Evolutionary conservation across 495 filamentous ascomycete species (phyloP).

Genomic region (Thermochaetoides thermophila): DNA sequence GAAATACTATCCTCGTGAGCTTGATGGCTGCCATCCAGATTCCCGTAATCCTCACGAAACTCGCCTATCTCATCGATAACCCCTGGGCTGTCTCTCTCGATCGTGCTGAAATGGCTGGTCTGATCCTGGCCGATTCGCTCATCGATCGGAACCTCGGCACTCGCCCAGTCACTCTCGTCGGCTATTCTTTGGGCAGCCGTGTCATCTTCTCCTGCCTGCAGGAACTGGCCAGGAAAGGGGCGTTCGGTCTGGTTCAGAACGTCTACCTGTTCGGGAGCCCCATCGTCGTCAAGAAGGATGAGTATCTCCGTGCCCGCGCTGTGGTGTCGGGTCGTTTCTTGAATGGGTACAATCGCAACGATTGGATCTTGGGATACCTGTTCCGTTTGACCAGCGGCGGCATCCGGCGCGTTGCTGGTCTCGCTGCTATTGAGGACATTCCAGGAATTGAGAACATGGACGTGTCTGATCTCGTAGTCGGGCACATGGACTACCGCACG

Average conservation of each 20-base stretch:
- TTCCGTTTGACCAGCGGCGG: constrained; percentile 91
- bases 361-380: constrained; percentile 96
- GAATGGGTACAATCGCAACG: constrained; percentile 85
- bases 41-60: constrained; percentile 83
- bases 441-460: constrained; percentile 81
- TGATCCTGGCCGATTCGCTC: constrained; percentile 92
- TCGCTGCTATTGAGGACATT: constrained; percentile 63
- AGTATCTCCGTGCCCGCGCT: constrained; percentile 65
- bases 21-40: constrained; percentile 92
- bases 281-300: constrained; percentile 80
- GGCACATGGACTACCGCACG: constrained; percentile 92
- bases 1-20: constrained; percentile 70
- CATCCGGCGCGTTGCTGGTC: constrained; percentile 80
- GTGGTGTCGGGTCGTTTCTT: constrained; percentile 85
- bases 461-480: constrained; percentile 70
- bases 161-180: constrained; percentile 86
- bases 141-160: constrained; percentile 85
- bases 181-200: constrained; percentile 83
- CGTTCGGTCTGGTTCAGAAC: constrained; percentile 85
- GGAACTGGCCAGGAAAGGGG: constrained; percentile 76
- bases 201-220: constrained; percentile 87
- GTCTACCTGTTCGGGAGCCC: constrained; percentile 91
- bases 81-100: constrained; percentile 92
- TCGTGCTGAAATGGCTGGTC: constrained; percentile 70
- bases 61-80: constrained; percentile 95